phyloP scores from a whole-genome alignment of 208 protist genomes.

The Histomonas meleagridis region DNA sequence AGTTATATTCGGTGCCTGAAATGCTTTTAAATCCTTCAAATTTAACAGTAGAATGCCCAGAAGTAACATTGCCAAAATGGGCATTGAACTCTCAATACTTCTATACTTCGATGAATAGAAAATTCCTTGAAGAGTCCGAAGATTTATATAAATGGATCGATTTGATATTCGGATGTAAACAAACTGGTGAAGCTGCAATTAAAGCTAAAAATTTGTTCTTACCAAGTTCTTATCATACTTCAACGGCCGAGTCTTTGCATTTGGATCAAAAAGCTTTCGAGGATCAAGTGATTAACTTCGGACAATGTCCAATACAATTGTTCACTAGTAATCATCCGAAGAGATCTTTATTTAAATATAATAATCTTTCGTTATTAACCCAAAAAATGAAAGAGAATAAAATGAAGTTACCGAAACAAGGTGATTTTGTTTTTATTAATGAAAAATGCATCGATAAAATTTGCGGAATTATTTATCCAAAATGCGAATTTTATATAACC shows the following conservation, averaged over 20 bases:
- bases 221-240: not conserved
- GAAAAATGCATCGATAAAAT: too few relatives aligned
- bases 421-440: too few relatives aligned
- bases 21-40: not conserved
- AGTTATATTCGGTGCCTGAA: not conserved
- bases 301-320: conserved; percentile 21
- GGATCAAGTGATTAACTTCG: not conserved
- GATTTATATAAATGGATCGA: not conserved
- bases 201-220: not conserved
- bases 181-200: not conserved
- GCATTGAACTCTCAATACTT: too few relatives aligned
- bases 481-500: too few relatives aligned
- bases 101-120: not conserved
- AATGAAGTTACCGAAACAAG: too few relatives aligned
- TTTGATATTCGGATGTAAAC: conserved; percentile 16
- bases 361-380: too few relatives aligned
- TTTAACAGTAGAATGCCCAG: too few relatives aligned
- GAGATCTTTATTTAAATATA: too few relatives aligned
- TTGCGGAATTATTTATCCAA: too few relatives aligned
- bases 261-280: not conserved
- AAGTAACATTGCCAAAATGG: too few relatives aligned
- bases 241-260: not conserved
- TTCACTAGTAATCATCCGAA: not conserved
- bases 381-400: too few relatives aligned
- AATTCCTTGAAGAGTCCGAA: not conserved